Percentiles rank a stretch among this genome's conserved stretches.
Conservation (phyloP, 2,329 filamentous ascomycete species). For the Diatrype stigma region DNA sequence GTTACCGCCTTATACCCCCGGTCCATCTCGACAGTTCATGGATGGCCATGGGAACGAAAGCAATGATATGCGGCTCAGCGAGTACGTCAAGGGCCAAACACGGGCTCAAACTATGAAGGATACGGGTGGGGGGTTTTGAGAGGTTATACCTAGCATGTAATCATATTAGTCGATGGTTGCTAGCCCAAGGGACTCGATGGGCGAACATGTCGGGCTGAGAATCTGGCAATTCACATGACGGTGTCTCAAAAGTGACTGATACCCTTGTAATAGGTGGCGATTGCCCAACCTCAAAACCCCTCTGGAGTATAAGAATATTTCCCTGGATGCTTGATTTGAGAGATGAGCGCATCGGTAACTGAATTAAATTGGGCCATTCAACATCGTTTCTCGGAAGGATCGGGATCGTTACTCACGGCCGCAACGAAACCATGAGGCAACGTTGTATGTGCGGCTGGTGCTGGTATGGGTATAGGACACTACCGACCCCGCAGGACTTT, state of each 20-base stretch:
- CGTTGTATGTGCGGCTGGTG: neutral
- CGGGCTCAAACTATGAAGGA: conserved; percentile 33
- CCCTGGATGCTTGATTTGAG: too few species aligned
- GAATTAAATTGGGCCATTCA: neutral
- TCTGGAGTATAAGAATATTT: too few species aligned
- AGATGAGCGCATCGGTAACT: neutral
- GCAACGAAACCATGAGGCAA: neutral
- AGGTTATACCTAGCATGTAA: too few species aligned
- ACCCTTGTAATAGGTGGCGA: neutral
- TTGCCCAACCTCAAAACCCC: too few species aligned
- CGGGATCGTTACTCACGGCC: neutral
- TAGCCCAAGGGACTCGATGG: too few species aligned
- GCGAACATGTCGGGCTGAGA: too few species aligned
- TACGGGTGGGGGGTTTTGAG: conserved; percentile 9
- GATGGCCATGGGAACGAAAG: conserved; percentile 28
- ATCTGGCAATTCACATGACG: too few species aligned
- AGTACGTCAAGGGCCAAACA: conserved; percentile 33
- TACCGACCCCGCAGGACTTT: neutral
- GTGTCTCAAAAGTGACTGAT: too few species aligned
- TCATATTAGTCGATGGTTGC: too few species aligned
- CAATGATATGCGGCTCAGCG: conserved; percentile 33
- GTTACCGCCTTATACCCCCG: conserved; percentile 30
- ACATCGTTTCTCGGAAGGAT: neutral
- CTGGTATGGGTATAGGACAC: too few species aligned
- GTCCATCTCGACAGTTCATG: conserved; percentile 24